Conservation (phyloP, 768 basidiomycete genomes). For the Trichaptum fuscoviolaceum region DNA sequence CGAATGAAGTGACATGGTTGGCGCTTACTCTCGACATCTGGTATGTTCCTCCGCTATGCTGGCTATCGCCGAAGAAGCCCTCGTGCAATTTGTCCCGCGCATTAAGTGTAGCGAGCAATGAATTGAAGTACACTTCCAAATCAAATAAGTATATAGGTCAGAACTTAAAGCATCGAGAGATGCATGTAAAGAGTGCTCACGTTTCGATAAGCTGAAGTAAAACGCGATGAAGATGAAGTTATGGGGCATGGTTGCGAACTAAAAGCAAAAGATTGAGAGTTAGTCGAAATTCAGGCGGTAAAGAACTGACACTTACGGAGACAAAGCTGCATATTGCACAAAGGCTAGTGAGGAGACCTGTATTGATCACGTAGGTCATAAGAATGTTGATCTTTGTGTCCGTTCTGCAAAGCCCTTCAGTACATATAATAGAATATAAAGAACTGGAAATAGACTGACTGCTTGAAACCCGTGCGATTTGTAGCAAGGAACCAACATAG, state of each 20-base stretch:
- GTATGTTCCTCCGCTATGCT: background rate
- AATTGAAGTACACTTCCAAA: background rate
- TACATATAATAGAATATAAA: background rate
- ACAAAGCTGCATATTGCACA: slow-evolving; percentile 17
- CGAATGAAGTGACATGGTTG: background rate
- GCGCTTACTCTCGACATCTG: background rate
- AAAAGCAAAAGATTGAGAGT: background rate
- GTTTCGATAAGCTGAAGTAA: slow-evolving; percentile 19
- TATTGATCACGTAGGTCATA: slow-evolving; percentile 22
- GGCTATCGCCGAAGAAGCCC: background rate
- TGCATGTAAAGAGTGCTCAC: slow-evolving; percentile 11
- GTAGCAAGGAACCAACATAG: slow-evolving; percentile 43
- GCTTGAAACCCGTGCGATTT: slow-evolving; percentile 47
- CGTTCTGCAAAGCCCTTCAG: slow-evolving; percentile 31
- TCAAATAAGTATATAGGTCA: background rate
- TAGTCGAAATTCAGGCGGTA: background rate
- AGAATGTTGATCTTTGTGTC: slow-evolving; percentile 39
- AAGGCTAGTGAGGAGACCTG: slow-evolving; percentile 21
- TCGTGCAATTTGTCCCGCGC: background rate
- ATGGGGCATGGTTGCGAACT: slow-evolving; percentile 21
- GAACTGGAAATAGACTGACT: slow-evolving; percentile 24
- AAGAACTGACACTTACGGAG: slow-evolving; percentile 11
- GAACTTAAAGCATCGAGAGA: background rate
- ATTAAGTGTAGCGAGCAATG: slow-evolving; percentile 1
- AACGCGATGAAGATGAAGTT: slow-evolving; percentile 21